Evolutionary conservation across 495 filamentous ascomycete genomes (phyloP).

Genomic region (Tuber indicum): DNA sequence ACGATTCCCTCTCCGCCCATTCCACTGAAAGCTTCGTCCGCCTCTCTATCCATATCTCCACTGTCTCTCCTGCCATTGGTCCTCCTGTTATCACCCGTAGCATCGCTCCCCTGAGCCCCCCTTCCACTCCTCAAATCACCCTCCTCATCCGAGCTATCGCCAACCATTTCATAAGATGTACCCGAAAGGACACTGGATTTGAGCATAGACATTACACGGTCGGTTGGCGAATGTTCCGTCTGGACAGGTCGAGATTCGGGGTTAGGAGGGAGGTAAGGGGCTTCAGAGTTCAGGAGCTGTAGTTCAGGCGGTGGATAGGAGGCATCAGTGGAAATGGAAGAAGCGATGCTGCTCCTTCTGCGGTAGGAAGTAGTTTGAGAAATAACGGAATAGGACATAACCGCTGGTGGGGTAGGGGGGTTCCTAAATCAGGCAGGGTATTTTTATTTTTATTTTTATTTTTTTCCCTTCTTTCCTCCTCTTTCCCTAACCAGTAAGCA

Average conservation of each 20-base stretch:
- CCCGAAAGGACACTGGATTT: slow-evolving; percentile 27
- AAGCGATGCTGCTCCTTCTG: slow-evolving; percentile 18
- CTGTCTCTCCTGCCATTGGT: background rate
- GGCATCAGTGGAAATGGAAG: slow-evolving; percentile 9
- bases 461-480: background rate
- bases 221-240: slow-evolving; percentile 5
- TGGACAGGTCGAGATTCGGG: slow-evolving; percentile 11
- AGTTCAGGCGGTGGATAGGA: slow-evolving; percentile 17
- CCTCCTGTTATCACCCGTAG: background rate
- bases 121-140: background rate
- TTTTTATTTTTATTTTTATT: background rate
- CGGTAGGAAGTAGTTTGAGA: slow-evolving; percentile 11
- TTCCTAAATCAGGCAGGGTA: background rate
- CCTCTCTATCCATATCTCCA: background rate
- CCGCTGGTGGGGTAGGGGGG: background rate
- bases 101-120: slow-evolving; percentile 8
- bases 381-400: slow-evolving; percentile 32
- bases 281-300: slow-evolving; percentile 27
- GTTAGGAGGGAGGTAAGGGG: background rate
- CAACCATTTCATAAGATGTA: slow-evolving; percentile 34
- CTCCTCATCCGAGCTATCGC: slow-evolving; percentile 26
- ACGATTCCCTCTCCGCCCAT: slow-evolving; percentile 13
- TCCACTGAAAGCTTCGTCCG: slow-evolving; percentile 9
- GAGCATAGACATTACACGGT: slow-evolving; percentile 14
- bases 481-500: background rate